These are phyloP conservation scores for Geotrichum cucujoidarum DNA, from an alignment of 1,139 yeast genomes.

Conservation along the genomic window DNA sequence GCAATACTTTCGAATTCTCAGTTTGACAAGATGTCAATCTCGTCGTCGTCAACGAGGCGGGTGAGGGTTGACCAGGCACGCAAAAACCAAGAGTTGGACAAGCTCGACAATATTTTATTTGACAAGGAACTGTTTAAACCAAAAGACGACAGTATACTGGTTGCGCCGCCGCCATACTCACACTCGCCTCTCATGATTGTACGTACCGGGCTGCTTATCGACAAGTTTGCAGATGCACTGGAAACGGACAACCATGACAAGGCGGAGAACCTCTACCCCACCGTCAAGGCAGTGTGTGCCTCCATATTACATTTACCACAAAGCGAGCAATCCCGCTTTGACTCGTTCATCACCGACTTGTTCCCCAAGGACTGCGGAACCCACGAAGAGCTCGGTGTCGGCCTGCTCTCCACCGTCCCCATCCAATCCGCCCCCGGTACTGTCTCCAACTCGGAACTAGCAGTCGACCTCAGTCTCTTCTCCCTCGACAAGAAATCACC, in stretches of 20 bases:
- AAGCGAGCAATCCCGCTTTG: neutral
- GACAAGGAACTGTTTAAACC: neutral
- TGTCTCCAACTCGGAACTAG: neutral
- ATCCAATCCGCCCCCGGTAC: neutral
- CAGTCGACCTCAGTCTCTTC: slow-evolving; percentile 10
- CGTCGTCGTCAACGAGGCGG: slow-evolving; percentile 5
- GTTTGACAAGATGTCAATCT: slow-evolving; percentile 7
- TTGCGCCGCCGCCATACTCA: slow-evolving; percentile 12
- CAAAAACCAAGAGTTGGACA: slow-evolving; percentile 3
- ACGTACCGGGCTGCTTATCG: slow-evolving; percentile 9
- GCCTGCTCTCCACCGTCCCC: slow-evolving; percentile 9
- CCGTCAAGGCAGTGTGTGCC: slow-evolving; percentile 15
- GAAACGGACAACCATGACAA: slow-evolving; percentile 3
- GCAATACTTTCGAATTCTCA: slow-evolving; percentile 2
- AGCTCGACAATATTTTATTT: slow-evolving; percentile 8
- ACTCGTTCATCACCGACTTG: neutral
- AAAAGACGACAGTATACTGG: neutral
- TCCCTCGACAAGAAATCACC: slow-evolving; percentile 9
- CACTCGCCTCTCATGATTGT: slow-evolving; percentile 16
- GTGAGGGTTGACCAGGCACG: neutral
- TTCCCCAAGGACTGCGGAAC: neutral
- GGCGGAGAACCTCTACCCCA: slow-evolving; percentile 4
- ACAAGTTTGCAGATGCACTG: slow-evolving; percentile 9
- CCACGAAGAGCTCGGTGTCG: slow-evolving; percentile 16
- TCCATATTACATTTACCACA: slow-evolving; percentile 13